Base-by-base conservation (phyloP, 73 alveolate species). In the Tetrahymena borealis region DNA sequence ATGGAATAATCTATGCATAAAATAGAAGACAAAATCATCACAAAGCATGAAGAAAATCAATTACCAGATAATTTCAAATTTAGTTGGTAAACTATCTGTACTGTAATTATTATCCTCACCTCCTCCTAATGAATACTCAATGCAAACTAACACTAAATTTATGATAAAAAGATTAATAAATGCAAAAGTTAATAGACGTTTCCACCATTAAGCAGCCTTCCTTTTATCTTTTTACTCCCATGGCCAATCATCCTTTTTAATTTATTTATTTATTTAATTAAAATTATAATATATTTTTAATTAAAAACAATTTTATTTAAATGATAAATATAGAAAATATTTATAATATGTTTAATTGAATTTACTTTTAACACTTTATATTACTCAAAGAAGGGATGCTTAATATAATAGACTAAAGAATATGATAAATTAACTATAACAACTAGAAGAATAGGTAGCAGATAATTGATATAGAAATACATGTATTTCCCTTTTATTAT, bases 181-280 rank as follows among this genome's bases (percentile, higher is more conserved):
- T 32, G 95, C 94, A 32, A 42, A 24, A 3, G 85, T 12, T 13
- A 91, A 60, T 20, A 92, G 41, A 18, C 37, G 78, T 37, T 95
- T 96, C 77, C 95, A 41, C 38, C 79, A 41, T 24, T 32, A 78
- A 33, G 42, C 77, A 20, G 78, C 38, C 38, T 93, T 16, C 20
- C 96, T 78, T 42, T 60, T 36, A 35, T 39, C 78, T 38, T 95
- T 90, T 78, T 91, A 78, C 39, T 96, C 90, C 98, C 98, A 96
- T 36, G 97, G 98, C 98, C 98, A 96, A 15, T 95, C 95, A 79
- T 94, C 42, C 94, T 91, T 91, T n/a, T n/a, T n/a, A n/a, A n/a
- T n/a, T n/a, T n/a, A n/a, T n/a, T n/a, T n/a, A n/a, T n/a, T n/a
- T n/a, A n/a, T n/a, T n/a, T n/a, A n/a, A n/a, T n/a, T n/a, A n/a